These are phyloP conservation scores for Staphylotrichum tortipilum DNA, from an alignment of 495 filamentous ascomycete genomes.

Conservation along the genomic window DNA sequence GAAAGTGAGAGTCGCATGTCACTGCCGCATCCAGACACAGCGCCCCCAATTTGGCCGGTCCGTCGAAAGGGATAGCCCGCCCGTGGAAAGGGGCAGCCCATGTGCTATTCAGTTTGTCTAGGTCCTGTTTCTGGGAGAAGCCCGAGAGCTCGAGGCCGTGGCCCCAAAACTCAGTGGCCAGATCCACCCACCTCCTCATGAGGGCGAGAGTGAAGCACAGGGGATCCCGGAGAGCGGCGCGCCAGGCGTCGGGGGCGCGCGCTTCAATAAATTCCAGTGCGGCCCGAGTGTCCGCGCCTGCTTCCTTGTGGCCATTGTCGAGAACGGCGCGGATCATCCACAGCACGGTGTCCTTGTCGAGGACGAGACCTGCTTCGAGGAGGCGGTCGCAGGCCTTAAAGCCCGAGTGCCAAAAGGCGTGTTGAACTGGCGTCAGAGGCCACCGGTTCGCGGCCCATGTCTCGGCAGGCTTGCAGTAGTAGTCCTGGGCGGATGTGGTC, in stretches of 20 bases:
- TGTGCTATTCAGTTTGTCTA: too few relatives aligned
- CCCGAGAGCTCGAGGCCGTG: neutral
- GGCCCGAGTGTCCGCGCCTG: neutral
- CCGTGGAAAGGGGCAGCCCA: too few relatives aligned
- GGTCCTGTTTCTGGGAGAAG: too few relatives aligned
- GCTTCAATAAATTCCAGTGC: neutral
- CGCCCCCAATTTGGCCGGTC: neutral
- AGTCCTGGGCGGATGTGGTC: too few relatives aligned
- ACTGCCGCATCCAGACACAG: neutral
- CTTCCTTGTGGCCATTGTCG: neutral
- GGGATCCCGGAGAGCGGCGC: neutral
- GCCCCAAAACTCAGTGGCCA: neutral
- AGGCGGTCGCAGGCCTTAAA: neutral
- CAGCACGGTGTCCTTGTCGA: neutral
- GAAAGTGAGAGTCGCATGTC: neutral
- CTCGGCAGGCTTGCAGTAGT: too few relatives aligned
- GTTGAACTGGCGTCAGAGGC: neutral
- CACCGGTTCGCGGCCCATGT: neutral
- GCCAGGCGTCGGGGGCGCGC: neutral
- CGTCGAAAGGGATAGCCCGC: too few relatives aligned
- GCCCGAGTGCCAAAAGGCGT: conserved; percentile 1
- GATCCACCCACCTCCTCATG: neutral
- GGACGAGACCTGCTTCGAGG: neutral
- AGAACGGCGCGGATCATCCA: neutral
- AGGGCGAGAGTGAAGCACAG: neutral